Conservation (phyloP, 108 stramenopile species). For the Skeletonema costatum region DNA sequence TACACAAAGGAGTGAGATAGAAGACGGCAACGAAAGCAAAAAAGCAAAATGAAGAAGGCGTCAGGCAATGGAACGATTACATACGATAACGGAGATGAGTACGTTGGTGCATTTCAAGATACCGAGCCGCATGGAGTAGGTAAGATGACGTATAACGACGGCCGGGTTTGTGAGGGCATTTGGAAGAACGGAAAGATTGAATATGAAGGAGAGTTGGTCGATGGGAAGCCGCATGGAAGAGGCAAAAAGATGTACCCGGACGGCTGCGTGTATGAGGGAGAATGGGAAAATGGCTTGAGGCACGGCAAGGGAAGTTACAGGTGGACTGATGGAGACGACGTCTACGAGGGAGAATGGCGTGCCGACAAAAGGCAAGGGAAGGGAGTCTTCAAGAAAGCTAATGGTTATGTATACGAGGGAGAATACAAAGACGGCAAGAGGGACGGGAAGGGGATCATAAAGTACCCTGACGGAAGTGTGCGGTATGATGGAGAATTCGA, state of each 20-base stretch:
- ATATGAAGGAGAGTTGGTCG: not conserved
- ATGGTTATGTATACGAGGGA: conserved; percentile 41
- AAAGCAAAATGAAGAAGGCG: not conserved
- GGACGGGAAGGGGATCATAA: conserved; percentile 36
- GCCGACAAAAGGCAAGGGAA: conserved; percentile 26
- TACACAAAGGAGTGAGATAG: too few relatives aligned
- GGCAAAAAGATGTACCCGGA: not conserved
- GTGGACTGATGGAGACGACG: not conserved
- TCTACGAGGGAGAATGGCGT: conserved; percentile 22
- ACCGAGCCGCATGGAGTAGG: conserved; percentile 41
- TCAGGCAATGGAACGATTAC: not conserved
- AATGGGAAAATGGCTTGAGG: too few relatives aligned
- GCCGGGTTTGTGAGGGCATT: not conserved
- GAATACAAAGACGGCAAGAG: conserved; percentile 49
- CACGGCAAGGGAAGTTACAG: not conserved
- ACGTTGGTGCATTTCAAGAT: conserved; percentile 28
- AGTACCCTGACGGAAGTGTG: conserved; percentile 44
- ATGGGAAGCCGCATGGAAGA: conserved; percentile 7
- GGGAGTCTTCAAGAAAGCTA: conserved; percentile 27
- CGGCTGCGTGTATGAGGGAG: not conserved
- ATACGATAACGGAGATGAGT: conserved; percentile 27
- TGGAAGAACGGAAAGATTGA: too few relatives aligned
- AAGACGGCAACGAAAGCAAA: too few relatives aligned
- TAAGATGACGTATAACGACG: conserved; percentile 40
- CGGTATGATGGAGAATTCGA: conserved; percentile 54